Evolutionary conservation across 2,329 filamentous ascomycete genomes (phyloP).

Genomic region (Colletotrichum cereale): DNA sequence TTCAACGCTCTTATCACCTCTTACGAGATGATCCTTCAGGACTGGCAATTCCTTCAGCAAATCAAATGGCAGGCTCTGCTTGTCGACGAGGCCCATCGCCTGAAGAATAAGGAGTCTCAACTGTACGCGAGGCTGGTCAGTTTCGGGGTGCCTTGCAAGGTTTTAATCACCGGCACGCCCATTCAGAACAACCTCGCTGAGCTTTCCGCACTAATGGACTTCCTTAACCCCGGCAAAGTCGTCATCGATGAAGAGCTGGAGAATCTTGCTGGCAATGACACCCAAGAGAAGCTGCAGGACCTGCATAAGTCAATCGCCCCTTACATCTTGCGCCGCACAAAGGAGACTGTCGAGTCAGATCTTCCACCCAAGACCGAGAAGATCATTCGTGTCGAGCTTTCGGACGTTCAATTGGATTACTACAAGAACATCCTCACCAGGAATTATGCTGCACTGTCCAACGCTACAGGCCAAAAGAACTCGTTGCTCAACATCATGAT

Average conservation of each 20-base stretch:
- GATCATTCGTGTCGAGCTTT: constrained; percentile 97
- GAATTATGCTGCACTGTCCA: constrained; percentile 94
- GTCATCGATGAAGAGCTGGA: constrained; percentile 94
- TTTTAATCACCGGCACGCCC: constrained; percentile 96
- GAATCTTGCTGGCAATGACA: constrained; percentile 79
- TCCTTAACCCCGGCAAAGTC: constrained; percentile 94
- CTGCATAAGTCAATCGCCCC: constrained; percentile 90
- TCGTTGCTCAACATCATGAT: constrained; percentile 99
- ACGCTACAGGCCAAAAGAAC: constrained; percentile 92
- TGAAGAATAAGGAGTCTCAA: constrained; percentile 97
- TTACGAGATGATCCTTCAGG: constrained; percentile 94
- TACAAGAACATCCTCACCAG: constrained; percentile 99
- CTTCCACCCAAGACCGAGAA: constrained; percentile 98
- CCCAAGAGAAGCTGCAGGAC: constrained; percentile 87
- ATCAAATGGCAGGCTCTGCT: constrained; percentile 99
- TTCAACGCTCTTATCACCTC: constrained; percentile 99
- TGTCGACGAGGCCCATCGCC: constrained; percentile 94
- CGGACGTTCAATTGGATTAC: constrained; percentile 95
- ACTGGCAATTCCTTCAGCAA: constrained; percentile 84
- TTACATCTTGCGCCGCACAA: constrained; percentile 94
- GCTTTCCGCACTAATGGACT: constrained; percentile 92
- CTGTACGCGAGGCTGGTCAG: constrained; percentile 87
- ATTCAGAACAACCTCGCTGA: constrained; percentile 98
- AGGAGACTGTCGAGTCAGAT: constrained; percentile 97
- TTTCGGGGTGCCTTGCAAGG: constrained; percentile 88